Evolutionary conservation across 169 alveolate species (phyloP).

Genomic region (Eimeria tenella): DNA sequence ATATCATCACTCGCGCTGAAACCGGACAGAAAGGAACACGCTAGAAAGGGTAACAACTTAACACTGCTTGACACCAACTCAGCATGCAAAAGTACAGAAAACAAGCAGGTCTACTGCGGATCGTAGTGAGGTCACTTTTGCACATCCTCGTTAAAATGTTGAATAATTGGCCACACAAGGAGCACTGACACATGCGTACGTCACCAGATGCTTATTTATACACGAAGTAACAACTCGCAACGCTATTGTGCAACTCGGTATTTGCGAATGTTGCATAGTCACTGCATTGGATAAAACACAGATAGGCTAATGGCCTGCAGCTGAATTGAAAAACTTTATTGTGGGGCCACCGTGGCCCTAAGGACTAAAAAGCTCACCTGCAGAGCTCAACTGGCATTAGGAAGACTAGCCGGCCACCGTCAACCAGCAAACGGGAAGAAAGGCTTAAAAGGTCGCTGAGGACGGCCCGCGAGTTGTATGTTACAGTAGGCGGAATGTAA

Average conservation of each 20-base stretch:
- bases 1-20: constrained; percentile 37
- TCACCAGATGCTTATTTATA: no score
- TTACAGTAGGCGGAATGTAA: constrained; percentile 69
- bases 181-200: no score
- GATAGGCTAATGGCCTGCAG: no score
- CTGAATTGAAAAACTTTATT: no score
- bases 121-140: no score
- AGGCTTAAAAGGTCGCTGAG: constrained; percentile 63
- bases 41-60: neutral
- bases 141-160: no score
- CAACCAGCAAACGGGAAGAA: constrained; percentile 63
- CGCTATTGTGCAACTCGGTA: no score
- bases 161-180: no score
- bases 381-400: constrained; percentile 70
- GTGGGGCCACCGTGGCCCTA: no score
- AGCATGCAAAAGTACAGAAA: neutral
- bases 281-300: no score
- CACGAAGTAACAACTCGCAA: no score
- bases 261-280: no score
- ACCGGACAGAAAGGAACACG: neutral
- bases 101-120: neutral
- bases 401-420: constrained; percentile 76
- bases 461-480: constrained; percentile 32
- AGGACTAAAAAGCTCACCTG: constrained; percentile 23
- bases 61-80: neutral